Evolutionary conservation across 23 red algal genomes (phyloP), one percentile per base, ranked within the genome.

Genomic region (Gracilariopsis chorda): DNA sequence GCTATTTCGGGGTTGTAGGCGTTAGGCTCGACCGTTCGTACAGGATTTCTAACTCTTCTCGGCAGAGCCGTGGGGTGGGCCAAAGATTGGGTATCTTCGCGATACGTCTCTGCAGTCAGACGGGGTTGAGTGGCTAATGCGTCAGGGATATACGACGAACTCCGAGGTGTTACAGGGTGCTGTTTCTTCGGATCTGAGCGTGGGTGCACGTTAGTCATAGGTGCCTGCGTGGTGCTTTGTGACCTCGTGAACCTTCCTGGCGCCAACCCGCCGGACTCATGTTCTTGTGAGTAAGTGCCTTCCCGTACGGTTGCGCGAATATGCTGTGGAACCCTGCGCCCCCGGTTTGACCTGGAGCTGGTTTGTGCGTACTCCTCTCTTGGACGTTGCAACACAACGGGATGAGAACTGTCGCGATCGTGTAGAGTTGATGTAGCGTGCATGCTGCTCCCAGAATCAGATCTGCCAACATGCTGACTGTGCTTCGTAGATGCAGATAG

Each of bases 341-440:
- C 19, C 17, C 2, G 24, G 40, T 17, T 8, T 32, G n/a, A 36
- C 28, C 39, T 23, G 0, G 67, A 35, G 24, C 7, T 23, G 2
- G 67, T 1, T 24, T 73, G 40, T 12, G 24, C 37, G 7, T 25
- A 34, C 13, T 68, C 82, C 14, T 68, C 45, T 5, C 82, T 30
- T 56, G 62, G 21, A 53, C 62, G 82, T 46, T 86, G 82, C 58
- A 64, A 51, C 5, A 69, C 61, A 71, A 69, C 62, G 19, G 32
- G 82, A 36, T 21, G 62, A 13, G 82, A 70, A 34, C 82, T 44
- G 43, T 44, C 41, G 35, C 19, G 41, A 1, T 68, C 58, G 28
- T 43, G 40, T 51, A 34, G 29, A n/a, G 11, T 33, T 7, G 45
- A 52, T 51, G 62, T 11, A 68, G 20, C 45, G 16, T 36, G 46